Percentiles rank a stretch among this genome's conserved stretches.
phyloP scores from a whole-genome alignment of 345 rosid species.

The Gossypium turneri region DNA sequence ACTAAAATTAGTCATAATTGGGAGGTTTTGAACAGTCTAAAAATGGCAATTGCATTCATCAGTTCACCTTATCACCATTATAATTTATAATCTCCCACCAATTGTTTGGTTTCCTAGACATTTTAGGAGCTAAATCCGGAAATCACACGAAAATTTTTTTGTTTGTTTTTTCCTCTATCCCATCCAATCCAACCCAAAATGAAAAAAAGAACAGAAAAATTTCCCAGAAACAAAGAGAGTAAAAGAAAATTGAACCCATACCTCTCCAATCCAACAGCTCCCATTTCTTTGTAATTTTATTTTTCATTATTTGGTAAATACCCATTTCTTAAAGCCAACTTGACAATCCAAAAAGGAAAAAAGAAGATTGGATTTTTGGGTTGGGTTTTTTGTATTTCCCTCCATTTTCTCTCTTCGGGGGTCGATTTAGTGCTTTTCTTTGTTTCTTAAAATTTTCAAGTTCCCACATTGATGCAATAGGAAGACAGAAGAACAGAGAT shows the following conservation, averaged over 20 bases:
- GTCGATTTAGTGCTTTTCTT: neutral
- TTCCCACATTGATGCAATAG: conserved; percentile 1
- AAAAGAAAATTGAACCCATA: neutral
- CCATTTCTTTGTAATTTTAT: neutral
- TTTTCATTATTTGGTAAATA: conserved; percentile 2
- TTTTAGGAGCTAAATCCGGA: conserved; percentile 63
- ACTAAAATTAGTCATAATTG: conserved; percentile 13
- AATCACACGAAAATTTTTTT: conserved; percentile 23
- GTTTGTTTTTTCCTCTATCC: neutral
- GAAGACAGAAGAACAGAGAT: neutral
- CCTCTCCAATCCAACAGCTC: conserved; percentile 15
- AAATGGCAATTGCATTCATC: conserved; percentile 34
- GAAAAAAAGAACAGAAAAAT: neutral
- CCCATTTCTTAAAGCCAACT: conserved; percentile 1
- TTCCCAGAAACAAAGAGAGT: conserved; percentile 12
- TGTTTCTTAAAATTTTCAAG: conserved; percentile 1
- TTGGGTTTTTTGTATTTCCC: conserved; percentile 13
- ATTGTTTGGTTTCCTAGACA: conserved; percentile 61
- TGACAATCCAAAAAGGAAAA: neutral
- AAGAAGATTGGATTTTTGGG: neutral
- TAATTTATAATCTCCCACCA: conserved; percentile 39
- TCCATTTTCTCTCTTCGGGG: conserved; percentile 10
- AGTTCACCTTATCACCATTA: neutral
- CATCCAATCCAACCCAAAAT: conserved; percentile 19
- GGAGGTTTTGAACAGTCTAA: conserved; percentile 21